Evolutionary conservation across 345 rosid genomes (phyloP).

Genomic region (Theobroma cacao): DNA sequence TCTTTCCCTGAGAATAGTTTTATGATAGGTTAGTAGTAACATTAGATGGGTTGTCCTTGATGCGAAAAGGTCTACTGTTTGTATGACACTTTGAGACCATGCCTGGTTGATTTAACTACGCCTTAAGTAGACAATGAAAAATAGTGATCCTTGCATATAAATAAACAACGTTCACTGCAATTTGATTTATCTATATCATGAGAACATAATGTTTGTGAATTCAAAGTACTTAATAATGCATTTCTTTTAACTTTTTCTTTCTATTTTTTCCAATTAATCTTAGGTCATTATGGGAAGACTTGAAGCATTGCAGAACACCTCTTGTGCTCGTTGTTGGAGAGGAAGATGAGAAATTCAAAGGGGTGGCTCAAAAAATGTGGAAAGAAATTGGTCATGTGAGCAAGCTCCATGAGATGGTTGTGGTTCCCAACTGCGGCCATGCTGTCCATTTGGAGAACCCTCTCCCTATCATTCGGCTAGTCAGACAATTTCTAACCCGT

Average conservation of each 20-base stretch:
- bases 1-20: no score
- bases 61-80: no score
- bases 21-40: no score
- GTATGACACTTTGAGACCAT: no score
- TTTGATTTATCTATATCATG: no score
- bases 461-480: slow-evolving; percentile 45
- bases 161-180: background rate
- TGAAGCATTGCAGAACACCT: slow-evolving; percentile 56
- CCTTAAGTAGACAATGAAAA: no score
- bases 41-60: no score
- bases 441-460: slow-evolving; percentile 94
- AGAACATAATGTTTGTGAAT: background rate
- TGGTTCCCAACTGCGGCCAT: slow-evolving; percentile 68
- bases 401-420: slow-evolving; percentile 41
- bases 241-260: slow-evolving; percentile 11
- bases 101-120: no score
- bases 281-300: slow-evolving; percentile 86
- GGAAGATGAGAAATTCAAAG: slow-evolving; percentile 64
- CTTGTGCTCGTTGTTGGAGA: slow-evolving; percentile 65
- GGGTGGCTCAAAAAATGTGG: slow-evolving; percentile 52
- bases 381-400: slow-evolving; percentile 21
- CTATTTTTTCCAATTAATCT: slow-evolving; percentile 3
- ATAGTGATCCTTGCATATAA: background rate
- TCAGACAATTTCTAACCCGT: slow-evolving; percentile 54
- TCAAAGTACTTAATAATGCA: background rate